A percentile compares a stretch with the other conserved stretches of the same genome.
Evolutionary conservation across 805 yeast genomes (phyloP).

Genomic region (Brettanomyces nanus): DNA sequence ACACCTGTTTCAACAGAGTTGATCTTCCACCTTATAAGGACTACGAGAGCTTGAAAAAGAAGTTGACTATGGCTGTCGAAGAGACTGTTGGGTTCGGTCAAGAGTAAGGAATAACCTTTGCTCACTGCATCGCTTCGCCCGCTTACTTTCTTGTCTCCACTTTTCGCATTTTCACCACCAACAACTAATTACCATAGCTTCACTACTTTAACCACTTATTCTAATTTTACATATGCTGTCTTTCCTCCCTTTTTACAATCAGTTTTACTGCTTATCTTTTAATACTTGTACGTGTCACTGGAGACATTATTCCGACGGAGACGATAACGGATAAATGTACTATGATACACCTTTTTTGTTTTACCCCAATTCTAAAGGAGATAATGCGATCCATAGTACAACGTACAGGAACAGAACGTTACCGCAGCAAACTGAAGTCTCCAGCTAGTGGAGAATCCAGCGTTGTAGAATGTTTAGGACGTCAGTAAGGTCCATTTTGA

Average conservation of each 20-base stretch:
- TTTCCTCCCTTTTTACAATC: too few relatives aligned
- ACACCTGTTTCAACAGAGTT: constrained; percentile 97
- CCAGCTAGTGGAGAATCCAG: not conserved
- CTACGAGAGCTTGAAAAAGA: constrained; percentile 77
- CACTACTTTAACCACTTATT: too few relatives aligned
- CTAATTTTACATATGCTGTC: too few relatives aligned
- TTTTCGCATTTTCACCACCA: too few relatives aligned
- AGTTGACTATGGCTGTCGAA: constrained; percentile 92
- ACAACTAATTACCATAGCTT: too few relatives aligned
- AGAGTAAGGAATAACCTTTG: constrained; percentile 39
- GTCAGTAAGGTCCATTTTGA: not conserved
- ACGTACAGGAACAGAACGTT: constrained; percentile 2
- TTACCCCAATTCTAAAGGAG: not conserved
- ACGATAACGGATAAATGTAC: constrained; percentile 1
- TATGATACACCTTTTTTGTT: constrained; percentile 4
- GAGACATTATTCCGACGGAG: constrained; percentile 2
- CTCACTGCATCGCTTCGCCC: too few relatives aligned
- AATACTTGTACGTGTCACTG: constrained; percentile 2
- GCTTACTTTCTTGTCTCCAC: too few relatives aligned
- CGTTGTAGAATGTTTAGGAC: not conserved
- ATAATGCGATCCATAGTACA: not conserved
- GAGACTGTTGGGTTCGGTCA: constrained; percentile 99
- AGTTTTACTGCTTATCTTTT: not conserved
- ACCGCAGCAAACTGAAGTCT: constrained; percentile 1
- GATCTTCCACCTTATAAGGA: constrained; percentile 92